These are phyloP conservation scores for Colletotrichum noveboracense DNA, from an alignment of 2,329 filamentous ascomycete species.

Conservation along the genomic window DNA sequence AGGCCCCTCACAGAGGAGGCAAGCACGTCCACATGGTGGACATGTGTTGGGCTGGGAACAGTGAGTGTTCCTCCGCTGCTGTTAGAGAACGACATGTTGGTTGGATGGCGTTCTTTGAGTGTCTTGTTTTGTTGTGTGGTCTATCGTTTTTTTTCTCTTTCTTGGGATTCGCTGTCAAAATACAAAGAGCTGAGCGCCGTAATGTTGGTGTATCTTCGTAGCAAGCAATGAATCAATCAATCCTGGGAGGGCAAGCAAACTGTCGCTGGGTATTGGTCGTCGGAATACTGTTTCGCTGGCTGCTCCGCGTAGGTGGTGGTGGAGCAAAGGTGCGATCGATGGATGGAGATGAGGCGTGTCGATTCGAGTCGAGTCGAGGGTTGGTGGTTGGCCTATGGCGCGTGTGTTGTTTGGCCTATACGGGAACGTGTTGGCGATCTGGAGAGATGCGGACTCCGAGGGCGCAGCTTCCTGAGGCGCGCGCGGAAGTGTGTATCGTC, in stretches of 20 bases:
- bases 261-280: slow-evolving; percentile 17
- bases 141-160: background rate
- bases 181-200: slow-evolving; percentile 6
- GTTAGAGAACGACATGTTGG: slow-evolving; percentile 64
- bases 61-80: slow-evolving; percentile 78
- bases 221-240: slow-evolving; percentile 8
- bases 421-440: background rate
- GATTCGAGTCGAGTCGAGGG: background rate
- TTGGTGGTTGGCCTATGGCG: background rate
- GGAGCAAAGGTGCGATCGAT: background rate
- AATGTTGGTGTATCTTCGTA: background rate
- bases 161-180: background rate
- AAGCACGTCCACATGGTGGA: slow-evolving; percentile 78
- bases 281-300: slow-evolving; percentile 16
- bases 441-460: background rate
- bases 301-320: slow-evolving; percentile 7
- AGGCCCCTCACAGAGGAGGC: slow-evolving; percentile 83
- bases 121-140: background rate
- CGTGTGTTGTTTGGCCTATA: background rate
- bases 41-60: slow-evolving; percentile 83
- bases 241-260: slow-evolving; percentile 4
- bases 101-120: slow-evolving; percentile 1
- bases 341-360: slow-evolving; percentile 2
- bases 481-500: slow-evolving; percentile 1
- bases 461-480: slow-evolving; percentile 5